Conservation (phyloP, 257 asterid genomes). For the Solanum arcanum region DNA sequence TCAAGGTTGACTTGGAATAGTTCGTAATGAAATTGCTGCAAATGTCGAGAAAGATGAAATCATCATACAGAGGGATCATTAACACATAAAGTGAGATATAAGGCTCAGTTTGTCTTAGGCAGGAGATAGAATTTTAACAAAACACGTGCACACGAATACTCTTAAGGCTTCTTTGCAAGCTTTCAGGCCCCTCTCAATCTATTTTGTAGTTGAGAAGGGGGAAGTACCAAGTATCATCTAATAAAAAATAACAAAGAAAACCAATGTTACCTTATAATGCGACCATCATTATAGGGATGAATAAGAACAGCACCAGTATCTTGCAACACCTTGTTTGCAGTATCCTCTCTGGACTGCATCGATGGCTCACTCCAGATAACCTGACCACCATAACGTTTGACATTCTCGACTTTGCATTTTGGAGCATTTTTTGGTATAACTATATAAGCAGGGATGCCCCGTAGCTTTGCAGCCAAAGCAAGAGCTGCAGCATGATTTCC, state of each 20-base stretch:
- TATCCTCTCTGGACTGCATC: slow-evolving; percentile 67
- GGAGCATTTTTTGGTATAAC: slow-evolving; percentile 83
- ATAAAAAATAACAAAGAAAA: background rate
- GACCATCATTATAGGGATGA: slow-evolving; percentile 83
- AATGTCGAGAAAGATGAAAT: background rate
- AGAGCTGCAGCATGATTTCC: slow-evolving; percentile 99
- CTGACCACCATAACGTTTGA: slow-evolving; percentile 73
- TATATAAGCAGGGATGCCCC: slow-evolving; percentile 83
- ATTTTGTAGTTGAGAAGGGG: background rate
- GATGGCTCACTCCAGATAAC: slow-evolving; percentile 74
- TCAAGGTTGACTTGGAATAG: background rate
- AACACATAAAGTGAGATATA: background rate
- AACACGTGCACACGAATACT: background rate
- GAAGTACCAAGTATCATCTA: background rate
- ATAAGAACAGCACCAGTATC: slow-evolving; percentile 73
- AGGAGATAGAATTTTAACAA: background rate
- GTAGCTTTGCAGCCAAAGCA: slow-evolving; percentile 81
- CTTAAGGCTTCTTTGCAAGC: background rate
- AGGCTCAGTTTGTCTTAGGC: background rate
- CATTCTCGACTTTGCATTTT: slow-evolving; percentile 90
- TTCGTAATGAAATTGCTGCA: background rate
- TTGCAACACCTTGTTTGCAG: slow-evolving; percentile 51
- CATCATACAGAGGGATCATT: background rate
- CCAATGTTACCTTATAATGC: slow-evolving; percentile 57
- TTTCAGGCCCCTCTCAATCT: background rate